Conservation (phyloP, 2,329 filamentous ascomycete genomes). For the Clonostachys byssicola region DNA sequence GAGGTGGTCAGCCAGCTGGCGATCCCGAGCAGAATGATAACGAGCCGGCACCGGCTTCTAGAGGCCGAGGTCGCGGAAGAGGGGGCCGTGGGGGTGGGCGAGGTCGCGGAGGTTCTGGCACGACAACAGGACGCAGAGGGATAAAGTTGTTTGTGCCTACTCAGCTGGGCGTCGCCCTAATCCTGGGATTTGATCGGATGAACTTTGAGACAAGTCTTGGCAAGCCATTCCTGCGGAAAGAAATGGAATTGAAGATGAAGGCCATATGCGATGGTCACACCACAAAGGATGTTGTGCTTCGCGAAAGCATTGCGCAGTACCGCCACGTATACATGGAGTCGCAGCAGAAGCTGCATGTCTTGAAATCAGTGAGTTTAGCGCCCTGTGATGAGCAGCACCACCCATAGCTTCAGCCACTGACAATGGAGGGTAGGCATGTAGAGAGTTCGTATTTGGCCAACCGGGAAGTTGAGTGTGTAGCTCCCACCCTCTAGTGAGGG, state of each 20-base stretch:
- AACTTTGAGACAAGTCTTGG: slow-evolving; percentile 88
- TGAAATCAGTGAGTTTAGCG: slow-evolving; percentile 50
- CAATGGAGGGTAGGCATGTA: slow-evolving; percentile 21
- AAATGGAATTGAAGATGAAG: slow-evolving; percentile 97
- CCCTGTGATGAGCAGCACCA: background rate
- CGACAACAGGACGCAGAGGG: slow-evolving; percentile 36
- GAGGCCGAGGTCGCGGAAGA: slow-evolving; percentile 44
- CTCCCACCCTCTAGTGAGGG: too few relatives aligned
- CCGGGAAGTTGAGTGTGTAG: background rate
- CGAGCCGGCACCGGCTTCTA: slow-evolving; percentile 29
- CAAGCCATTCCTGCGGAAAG: slow-evolving; percentile 93
- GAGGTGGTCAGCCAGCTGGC: slow-evolving; percentile 26
- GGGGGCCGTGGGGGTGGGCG: slow-evolving; percentile 36
- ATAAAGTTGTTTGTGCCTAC: slow-evolving; percentile 91
- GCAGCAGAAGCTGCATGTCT: slow-evolving; percentile 65
- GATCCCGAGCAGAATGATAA: slow-evolving; percentile 14
- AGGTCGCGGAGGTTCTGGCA: slow-evolving; percentile 32
- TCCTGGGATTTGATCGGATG: slow-evolving; percentile 93
- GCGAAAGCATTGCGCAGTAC: slow-evolving; percentile 83
- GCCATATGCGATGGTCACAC: slow-evolving; percentile 87
- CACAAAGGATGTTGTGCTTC: slow-evolving; percentile 69
- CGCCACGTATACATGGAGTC: slow-evolving; percentile 81
- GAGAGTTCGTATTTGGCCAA: slow-evolving; percentile 28
- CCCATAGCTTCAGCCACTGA: background rate
- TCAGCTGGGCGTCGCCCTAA: slow-evolving; percentile 82